Base-by-base conservation (phyloP, 2,329 filamentous ascomycete genomes). In the Rhynchosporium secalis region DNA sequence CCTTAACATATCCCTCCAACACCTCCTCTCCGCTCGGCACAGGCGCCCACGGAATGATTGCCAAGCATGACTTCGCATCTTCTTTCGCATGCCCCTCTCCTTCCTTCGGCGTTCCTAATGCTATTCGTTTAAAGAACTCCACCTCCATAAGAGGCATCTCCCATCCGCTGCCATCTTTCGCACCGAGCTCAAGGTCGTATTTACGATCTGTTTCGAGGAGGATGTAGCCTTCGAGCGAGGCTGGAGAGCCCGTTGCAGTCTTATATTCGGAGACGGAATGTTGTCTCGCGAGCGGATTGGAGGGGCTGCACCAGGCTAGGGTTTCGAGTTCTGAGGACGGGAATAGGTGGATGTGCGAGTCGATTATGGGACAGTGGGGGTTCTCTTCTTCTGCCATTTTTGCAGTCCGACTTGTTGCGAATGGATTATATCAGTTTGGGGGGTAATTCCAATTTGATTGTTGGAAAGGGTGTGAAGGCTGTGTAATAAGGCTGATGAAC, bases 301-400 rank as follows among this genome's bases (percentile, higher is more conserved):
- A 80, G 77, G 4, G 84, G 77, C 3, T 75, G 81, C 77, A 85
- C 92, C 92, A 96, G 62, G 84, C 78, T 66, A 96, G 84, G 45
- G 84, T 83, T 60, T 81, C 73, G 58, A 89, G 73, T 70, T 94
- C 89, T 58, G 83, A 82, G 51, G 79, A 76, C 49, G 91, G 90
- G 80, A 86, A 96, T 72, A 97, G 86, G 78, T 97, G 93, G 76
- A 97, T 89, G 80, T 97, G 94, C 45, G 91, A 89, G 79, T 97
- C 93, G 76, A 97, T 86, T 72, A 96, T 87, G 71, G 81, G 84
- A 48, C 71, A 72, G 4, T 64, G 58, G 40, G 58, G 31, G 40
- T 60, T 36, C 9, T 36, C 3, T 62, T 61, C 61, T 77, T 76
- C 64, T 72, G 64, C 62, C 66, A 68, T 68, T 4, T 31, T 55